A percentile compares a stretch with the other conserved stretches of the same genome.
phyloP scores from a whole-genome alignment of 345 rosid species.

The Clarkia xantiana region DNA sequence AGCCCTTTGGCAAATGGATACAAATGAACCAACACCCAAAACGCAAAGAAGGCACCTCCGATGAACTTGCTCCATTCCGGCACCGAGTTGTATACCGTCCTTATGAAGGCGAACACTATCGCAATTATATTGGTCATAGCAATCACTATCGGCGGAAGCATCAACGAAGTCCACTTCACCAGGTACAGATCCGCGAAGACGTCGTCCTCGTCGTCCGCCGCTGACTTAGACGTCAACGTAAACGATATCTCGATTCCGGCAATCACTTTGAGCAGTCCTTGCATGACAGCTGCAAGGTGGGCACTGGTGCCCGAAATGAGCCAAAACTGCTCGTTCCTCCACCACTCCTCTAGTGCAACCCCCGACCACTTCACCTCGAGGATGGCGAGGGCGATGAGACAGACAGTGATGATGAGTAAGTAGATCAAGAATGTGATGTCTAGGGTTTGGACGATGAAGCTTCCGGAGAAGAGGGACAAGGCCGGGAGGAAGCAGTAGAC shows the following conservation, averaged over 20 bases:
- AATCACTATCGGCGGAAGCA: conserved; percentile 77
- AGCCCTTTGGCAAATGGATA: conserved; percentile 92
- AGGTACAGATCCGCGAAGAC: conserved; percentile 60
- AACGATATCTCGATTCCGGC: conserved; percentile 92
- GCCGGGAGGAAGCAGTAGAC: conserved; percentile 93
- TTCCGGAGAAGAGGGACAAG: conserved; percentile 76
- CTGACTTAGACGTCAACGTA: conserved; percentile 69
- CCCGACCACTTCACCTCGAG: conserved; percentile 86
- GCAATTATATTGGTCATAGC: conserved; percentile 76
- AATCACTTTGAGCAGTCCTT: conserved; percentile 66
- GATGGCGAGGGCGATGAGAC: conserved; percentile 52
- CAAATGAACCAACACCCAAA: conserved; percentile 88
- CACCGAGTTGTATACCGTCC: conserved; percentile 46
- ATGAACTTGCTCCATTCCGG: conserved; percentile 76
- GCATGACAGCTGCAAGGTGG: conserved; percentile 72
- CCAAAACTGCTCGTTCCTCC: conserved; percentile 97
- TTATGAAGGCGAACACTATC: conserved; percentile 45
- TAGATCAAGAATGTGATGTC: conserved; percentile 44
- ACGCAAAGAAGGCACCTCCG: conserved; percentile 84
- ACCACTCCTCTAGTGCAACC: conserved; percentile 76
- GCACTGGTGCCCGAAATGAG: conserved; percentile 79
- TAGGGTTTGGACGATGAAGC: conserved; percentile 56
- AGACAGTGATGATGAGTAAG: conserved; percentile 49
- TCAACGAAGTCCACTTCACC: conserved; percentile 75
- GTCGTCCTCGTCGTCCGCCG: conserved; percentile 65